Evolutionary conservation across 495 filamentous ascomycete genomes (phyloP).

Genomic region (Aspergillus funiculosus): DNA sequence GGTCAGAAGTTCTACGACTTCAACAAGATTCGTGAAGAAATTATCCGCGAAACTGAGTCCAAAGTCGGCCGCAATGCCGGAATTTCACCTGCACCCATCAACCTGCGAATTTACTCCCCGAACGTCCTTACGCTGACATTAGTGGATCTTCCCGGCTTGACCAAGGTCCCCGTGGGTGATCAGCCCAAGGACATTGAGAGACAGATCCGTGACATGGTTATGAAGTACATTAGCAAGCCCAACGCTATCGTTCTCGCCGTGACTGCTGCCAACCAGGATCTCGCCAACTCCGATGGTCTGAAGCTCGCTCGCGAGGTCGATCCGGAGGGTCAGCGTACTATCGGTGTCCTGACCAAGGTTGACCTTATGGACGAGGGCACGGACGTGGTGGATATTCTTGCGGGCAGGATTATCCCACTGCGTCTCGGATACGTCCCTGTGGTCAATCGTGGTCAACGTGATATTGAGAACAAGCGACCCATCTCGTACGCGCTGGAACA

Average conservation of each 20-base stretch:
- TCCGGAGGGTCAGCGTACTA: constrained; percentile 95
- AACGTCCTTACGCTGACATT: constrained; percentile 97
- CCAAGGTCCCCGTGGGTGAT: constrained; percentile 96
- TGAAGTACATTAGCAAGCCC: constrained; percentile 96
- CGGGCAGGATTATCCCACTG: constrained; percentile 93
- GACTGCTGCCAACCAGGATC: constrained; percentile 91
- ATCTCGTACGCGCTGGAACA: constrained; percentile 91
- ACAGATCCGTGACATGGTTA: constrained; percentile 96
- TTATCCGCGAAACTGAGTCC: constrained; percentile 89
- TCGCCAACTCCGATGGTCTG: constrained; percentile 97
- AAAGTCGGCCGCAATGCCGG: constrained; percentile 96
- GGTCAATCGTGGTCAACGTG: constrained; percentile 96
- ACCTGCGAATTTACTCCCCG: constrained; percentile 94
- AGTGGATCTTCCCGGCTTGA: constrained; percentile 95
- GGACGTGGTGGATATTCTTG: constrained; percentile 98
- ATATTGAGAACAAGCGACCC: constrained; percentile 93
- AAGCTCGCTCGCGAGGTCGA: constrained; percentile 97
- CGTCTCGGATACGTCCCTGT: constrained; percentile 96
- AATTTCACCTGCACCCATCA: constrained; percentile 94
- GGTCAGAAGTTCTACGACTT: constrained; percentile 99
- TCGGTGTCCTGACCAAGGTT: constrained; percentile 98
- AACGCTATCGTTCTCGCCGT: constrained; percentile 98
- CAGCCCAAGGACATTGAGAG: constrained; percentile 97
- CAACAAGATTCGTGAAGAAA: constrained; percentile 98
- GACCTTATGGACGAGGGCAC: constrained; percentile 99